Base-by-base conservation (phyloP, 352 stramenopile genomes). In the Pythium dissotocum region DNA sequence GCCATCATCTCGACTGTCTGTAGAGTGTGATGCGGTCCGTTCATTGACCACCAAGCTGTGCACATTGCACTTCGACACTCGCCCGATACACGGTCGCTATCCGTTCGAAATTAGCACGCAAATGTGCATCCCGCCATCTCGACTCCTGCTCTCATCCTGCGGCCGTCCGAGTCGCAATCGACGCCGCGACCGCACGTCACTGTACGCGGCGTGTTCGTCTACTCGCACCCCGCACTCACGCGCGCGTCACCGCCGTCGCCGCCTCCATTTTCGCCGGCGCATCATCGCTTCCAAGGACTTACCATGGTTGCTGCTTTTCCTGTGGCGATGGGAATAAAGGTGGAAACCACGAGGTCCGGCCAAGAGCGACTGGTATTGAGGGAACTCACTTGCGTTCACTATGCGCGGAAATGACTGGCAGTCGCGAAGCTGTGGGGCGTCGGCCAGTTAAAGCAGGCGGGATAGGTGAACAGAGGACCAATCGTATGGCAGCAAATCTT, bases 271-370 rank as follows among this genome's bases (percentile, higher is more conserved):
- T n/a, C 42, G 38, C 18, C n/a, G 26, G 30, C 54, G 54, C 54
- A 60, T 35, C 54, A 60, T 46, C 46, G 42, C 35, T 44, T 51
- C 42, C 48, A 40, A 21, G 40, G 58, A 72, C 83, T 77, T 73
- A 91, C 83, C 83, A 91, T 91, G 81, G 81, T 89, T 84, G 79
- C 86, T 91, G 83, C 83, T 91, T 91, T 91, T 91, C 77, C 83
- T 91, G 86, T 89, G 78, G 78, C 77, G 67, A 75, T 89, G 83
- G 79, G 80, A 88, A 87, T 77, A 88, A 89, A 89, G 77, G 63
- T 89, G 81, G 77, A 73, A 75, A 72, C 67, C 62, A 51, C 6
- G 38, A 64, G 74, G 69, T 65, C 61, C 51, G 59, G 30, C 44
- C 49, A 18, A 33, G 61, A 69, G 73, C 61, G 67, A 80, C 61